Base-by-base conservation (phyloP, 768 basidiomycete genomes). In the Leccinum truebloodii region DNA sequence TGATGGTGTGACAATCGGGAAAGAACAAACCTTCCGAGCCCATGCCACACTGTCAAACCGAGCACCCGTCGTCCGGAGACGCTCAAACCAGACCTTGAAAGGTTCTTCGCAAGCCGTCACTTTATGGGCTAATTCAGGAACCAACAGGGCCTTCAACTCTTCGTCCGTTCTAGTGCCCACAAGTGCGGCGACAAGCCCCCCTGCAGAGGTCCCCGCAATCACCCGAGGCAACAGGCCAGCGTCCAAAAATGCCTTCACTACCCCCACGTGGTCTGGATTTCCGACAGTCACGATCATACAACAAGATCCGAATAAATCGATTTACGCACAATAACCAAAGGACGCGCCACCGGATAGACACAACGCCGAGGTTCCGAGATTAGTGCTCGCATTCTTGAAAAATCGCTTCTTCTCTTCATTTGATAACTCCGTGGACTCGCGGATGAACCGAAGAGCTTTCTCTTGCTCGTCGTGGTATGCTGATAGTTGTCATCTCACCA, bases 281-380 rank as follows among this genome's bases (percentile, higher is more conserved):
- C 59, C 39, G 52, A 13, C 4, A 20, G 60, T 59, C 16, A 59
- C 13, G 7, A 54, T 54, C 7, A 35, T 24, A 30, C 54, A 52
- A n/a, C 51, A 26, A 13, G 6, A 37, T 35, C 46, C 20, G 16
- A 59, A 52, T 22, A 6, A 24, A 28, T 46, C n/a, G 13, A 30
- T n/a, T 67, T 69, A 66, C 70, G 57, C 74, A 89, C 94, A 98
- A 71, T 96, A 97, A 9, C 94, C 95, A 70, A 98, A 96, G 1
- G 89, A 88, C 8, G 92, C 97, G 6, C 97, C 96, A 16, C 97
- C 97, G n/a, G 92, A 94, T 12, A 99, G 81, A 73, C 96, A 98
- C 5, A 99, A 77, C 0, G 97, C 96, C 44, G 92, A 90, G 4
- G 90, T 86, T 72, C 96, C 96, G 12, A 95, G 81, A 76, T 97